Evolutionary conservation across 805 yeast genomes (phyloP), one percentile per base, ranked within the genome.

Genomic region (Starmerella cellae): DNA sequence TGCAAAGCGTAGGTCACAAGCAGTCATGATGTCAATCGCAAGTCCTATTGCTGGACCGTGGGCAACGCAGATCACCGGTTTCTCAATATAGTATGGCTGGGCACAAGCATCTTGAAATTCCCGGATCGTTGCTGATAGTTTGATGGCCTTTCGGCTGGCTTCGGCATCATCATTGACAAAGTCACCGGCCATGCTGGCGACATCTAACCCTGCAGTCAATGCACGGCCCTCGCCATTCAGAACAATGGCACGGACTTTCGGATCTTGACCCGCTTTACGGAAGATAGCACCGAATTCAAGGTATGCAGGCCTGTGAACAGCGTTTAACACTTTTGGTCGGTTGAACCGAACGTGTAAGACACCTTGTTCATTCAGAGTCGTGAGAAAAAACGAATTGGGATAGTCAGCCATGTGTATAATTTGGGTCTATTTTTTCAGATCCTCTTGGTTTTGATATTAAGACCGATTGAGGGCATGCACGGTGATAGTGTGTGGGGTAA

Each of bases 31-130:
- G 57, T 81, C 91, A 17, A 82, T 49, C 0, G 79, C 88, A 37
- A 82, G 65, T 0, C 93, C 93, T 51, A 64, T 69, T 37, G 69
- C 59, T 10, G 70, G 63, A 0, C 91, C 91, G 59, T 81, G 83
- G 35, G 73, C 62, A 1, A 80, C 68, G 2, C 71, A 73, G 46
- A 81, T 76, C 10, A 83, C 79, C 3, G 93, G 66, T 48, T 62
- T 62, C 47, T 48, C 54, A 37, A 56, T 48, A 16, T 32, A 28
- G 40, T 54, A 49, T 10, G 63, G 55, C 38, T 40, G 35, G 22
- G 53, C 62, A 38, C 79, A 67, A 37, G 73, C 63, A 35, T 66
- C 60, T 56, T 81, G 93, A 61, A 81, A 80, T 16, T 70, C 72
- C 14, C 56, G 55, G 26, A 81, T 68, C 52, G 63, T 67, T 8